These are phyloP conservation scores for Corinectria fuckeliana DNA, from an alignment of 2,329 filamentous ascomycete species.

Conservation along the genomic window DNA sequence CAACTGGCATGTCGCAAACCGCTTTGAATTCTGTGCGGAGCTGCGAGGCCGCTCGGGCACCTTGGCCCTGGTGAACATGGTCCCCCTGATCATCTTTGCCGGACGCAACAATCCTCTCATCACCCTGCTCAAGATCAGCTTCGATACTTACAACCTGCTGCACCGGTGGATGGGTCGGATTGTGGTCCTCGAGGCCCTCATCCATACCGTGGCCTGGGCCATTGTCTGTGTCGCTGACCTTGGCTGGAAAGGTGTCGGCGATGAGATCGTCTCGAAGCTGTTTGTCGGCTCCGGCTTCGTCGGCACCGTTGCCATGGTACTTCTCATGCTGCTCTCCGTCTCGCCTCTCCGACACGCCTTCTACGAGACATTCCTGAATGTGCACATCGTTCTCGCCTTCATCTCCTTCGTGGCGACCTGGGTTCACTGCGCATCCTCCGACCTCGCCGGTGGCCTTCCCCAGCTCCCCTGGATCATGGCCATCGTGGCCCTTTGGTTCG, in stretches of 20 bases:
- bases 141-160: slow-evolving; percentile 90
- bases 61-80: slow-evolving; percentile 86
- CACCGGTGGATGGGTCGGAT: slow-evolving; percentile 79
- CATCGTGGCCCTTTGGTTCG: slow-evolving; percentile 77
- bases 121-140: slow-evolving; percentile 80
- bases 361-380: slow-evolving; percentile 93
- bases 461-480: slow-evolving; percentile 78
- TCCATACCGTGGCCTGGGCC: slow-evolving; percentile 77
- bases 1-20: slow-evolving; percentile 64
- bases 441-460: slow-evolving; percentile 68
- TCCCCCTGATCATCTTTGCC: slow-evolving; percentile 87
- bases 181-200: slow-evolving; percentile 69
- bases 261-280: slow-evolving; percentile 60
- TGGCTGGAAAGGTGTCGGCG: slow-evolving; percentile 64
- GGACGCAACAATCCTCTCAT: slow-evolving; percentile 95
- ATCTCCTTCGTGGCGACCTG: slow-evolving; percentile 74
- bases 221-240: slow-evolving; percentile 72
- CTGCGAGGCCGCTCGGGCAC: slow-evolving; percentile 85
- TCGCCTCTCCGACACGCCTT: slow-evolving; percentile 90
- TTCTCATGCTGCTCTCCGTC: slow-evolving; percentile 73
- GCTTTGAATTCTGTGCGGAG: slow-evolving; percentile 75
- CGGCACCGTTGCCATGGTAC: slow-evolving; percentile 64
- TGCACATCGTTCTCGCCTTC: slow-evolving; percentile 79
- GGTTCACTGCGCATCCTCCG: slow-evolving; percentile 75
- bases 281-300: slow-evolving; percentile 73